Conservation (phyloP, 345 rosid genomes). For the Acer yangbiense region DNA sequence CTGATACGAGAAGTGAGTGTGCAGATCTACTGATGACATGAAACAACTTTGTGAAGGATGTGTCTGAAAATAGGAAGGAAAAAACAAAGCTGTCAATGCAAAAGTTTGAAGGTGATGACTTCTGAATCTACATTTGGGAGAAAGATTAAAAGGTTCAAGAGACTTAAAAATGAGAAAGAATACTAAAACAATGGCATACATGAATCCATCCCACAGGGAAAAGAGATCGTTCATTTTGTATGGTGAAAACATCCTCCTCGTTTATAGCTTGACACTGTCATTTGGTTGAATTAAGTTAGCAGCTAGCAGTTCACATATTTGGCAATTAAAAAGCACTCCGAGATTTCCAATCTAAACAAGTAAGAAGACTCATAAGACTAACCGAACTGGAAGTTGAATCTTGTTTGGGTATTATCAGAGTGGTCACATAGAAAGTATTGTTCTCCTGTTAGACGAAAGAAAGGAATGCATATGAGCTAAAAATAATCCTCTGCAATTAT, state of each 20-base stretch:
- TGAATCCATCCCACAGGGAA: slow-evolving; percentile 92
- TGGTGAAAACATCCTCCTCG: slow-evolving; percentile 83
- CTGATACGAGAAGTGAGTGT: slow-evolving; percentile 89
- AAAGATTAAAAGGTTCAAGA: neutral
- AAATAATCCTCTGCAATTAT: neutral
- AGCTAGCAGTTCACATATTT: neutral
- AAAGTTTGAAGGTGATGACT: neutral
- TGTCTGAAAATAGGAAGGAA: slow-evolving; percentile 55
- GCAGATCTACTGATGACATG: slow-evolving; percentile 91
- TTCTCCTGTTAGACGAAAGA: slow-evolving; percentile 52
- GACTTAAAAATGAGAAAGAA: neutral
- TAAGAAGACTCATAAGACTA: slow-evolving; percentile 34
- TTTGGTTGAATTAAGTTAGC: slow-evolving; percentile 16
- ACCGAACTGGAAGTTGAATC: slow-evolving; percentile 85
- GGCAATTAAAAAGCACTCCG: slow-evolving; percentile 4
- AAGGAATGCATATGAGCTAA: neutral
- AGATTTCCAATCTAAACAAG: slow-evolving; percentile 17
- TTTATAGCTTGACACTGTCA: slow-evolving; percentile 76
- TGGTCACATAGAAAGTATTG: slow-evolving; percentile 72
- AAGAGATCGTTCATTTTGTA: slow-evolving; percentile 75
- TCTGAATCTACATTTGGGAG: slow-evolving; percentile 4
- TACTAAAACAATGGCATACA: slow-evolving; percentile 39
- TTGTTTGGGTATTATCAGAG: slow-evolving; percentile 92
- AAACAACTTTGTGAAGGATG: slow-evolving; percentile 96
- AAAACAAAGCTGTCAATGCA: neutral